These are phyloP conservation scores for Capronia americana DNA, from an alignment of 2,329 filamentous ascomycete genomes.

Conservation along the genomic window DNA sequence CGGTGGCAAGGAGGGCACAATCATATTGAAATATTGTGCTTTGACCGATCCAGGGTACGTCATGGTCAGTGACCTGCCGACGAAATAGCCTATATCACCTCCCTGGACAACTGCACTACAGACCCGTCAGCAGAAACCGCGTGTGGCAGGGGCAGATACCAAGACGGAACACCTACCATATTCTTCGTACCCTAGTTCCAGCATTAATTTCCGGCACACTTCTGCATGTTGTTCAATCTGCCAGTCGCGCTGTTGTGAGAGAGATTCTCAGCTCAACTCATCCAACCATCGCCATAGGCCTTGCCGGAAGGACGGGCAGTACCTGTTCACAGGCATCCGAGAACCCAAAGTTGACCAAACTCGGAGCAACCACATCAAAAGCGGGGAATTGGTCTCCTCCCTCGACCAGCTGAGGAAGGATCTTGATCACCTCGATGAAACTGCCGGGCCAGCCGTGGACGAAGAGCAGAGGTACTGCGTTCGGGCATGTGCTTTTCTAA, in stretches of 20 bases:
- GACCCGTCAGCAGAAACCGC: background rate
- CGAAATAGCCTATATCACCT: slow-evolving; percentile 47
- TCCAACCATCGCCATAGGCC: too few species aligned
- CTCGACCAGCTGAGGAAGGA: slow-evolving; percentile 58
- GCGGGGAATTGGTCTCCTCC: slow-evolving; percentile 16
- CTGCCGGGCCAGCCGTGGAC: slow-evolving; percentile 48
- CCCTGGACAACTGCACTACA: slow-evolving; percentile 20
- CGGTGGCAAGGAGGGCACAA: slow-evolving; percentile 56
- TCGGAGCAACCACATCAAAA: slow-evolving; percentile 60
- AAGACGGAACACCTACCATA: slow-evolving; percentile 51
- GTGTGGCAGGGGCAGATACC: too few species aligned
- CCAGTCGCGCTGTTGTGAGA: too few species aligned
- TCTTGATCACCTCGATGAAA: slow-evolving; percentile 60
- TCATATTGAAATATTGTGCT: slow-evolving; percentile 68
- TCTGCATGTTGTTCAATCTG: slow-evolving; percentile 68
- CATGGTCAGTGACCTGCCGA: slow-evolving; percentile 67
- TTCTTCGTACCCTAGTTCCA: slow-evolving; percentile 66
- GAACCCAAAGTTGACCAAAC: slow-evolving; percentile 14
- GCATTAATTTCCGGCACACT: slow-evolving; percentile 71
- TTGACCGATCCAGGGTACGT: slow-evolving; percentile 62
- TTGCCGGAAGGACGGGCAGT: too few species aligned
- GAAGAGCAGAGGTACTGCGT: slow-evolving; percentile 47
- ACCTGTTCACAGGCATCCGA: background rate
- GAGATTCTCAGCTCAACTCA: too few species aligned
- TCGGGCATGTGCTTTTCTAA: slow-evolving; percentile 19